Base-by-base conservation (phyloP, 108 stramenopile species). In the Schizochytrium sp. region DNA sequence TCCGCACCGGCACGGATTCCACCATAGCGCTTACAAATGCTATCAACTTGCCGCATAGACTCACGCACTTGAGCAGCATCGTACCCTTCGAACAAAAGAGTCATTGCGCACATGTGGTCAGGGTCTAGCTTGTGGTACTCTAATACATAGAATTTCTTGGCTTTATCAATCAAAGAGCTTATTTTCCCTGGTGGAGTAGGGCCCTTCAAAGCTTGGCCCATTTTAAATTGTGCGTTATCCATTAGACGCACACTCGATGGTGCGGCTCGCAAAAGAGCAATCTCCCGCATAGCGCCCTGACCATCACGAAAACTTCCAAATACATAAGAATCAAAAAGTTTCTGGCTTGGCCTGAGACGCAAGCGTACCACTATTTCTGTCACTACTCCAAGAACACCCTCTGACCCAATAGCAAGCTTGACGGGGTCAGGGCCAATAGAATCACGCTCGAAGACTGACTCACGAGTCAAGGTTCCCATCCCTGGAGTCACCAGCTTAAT, bases 141-240 rank as follows among this genome's bases (percentile, higher is more conserved):
- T 45, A 87, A 64, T 88, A 58, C 72, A 72, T 90, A 64, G 91
- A 72, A 45, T 72, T 92, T 91, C 88, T 95, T 90, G 5, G 90
- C 87, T 28, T 61, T 50, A 58, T 61, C 40, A 72, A 88, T 56
- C 88, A 91, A 56, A 56, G 87, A 40, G 72, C 47, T 53, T 88
- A 92, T n/a, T 73, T 88, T 17, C 28, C 38, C 38, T 61, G 17
- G 44, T 92, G 91, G 58, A 88, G 90, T 28, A 95, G 93, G 57
- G 72, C 38, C 91, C 89, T 94, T 95, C 45, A 98, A 91, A 13
- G 96, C 96, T 92, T 96, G 97, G 2, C 97, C 97, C 8, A 98
- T 91, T 53, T 96, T 93, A 88, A 98, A 97, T 60, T 98, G 97
- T 38, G 94, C 95, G 72, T 98, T 97, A 93, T 98, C 97, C 57